phyloP scores from a whole-genome alignment of 768 basidiomycete genomes.

The Auricularia heimuer region DNA sequence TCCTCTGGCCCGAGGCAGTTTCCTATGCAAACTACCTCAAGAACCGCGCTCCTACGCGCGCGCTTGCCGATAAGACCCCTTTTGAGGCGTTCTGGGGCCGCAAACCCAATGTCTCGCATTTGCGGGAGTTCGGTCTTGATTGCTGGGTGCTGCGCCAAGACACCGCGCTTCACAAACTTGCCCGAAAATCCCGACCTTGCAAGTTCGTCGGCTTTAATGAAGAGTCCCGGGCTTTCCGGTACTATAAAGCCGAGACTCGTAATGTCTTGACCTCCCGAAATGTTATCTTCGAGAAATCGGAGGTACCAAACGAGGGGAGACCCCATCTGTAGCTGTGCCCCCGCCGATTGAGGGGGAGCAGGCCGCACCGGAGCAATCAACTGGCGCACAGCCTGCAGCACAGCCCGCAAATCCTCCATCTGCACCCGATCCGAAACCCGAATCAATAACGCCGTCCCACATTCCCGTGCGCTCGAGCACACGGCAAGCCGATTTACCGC shows the following conservation, averaged over 20 bases:
- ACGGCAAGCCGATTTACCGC: too few relatives aligned
- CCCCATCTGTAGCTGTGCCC: neutral
- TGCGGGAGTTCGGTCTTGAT: slow-evolving; percentile 14
- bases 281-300: slow-evolving; percentile 1
- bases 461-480: too few relatives aligned
- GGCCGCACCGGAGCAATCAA: neutral
- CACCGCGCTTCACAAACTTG: neutral
- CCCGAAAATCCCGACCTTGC: neutral
- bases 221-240: neutral
- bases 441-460: neutral
- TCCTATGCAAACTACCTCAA: slow-evolving; percentile 2
- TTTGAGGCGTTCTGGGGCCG: slow-evolving; percentile 15
- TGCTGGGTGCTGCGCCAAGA: slow-evolving; percentile 9
- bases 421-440: neutral
- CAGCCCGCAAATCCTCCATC: too few relatives aligned
- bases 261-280: neutral
- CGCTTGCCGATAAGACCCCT: slow-evolving; percentile 12
- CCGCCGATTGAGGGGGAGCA: neutral
- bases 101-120: slow-evolving; percentile 16
- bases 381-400: neutral
- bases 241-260: neutral
- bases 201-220: neutral
- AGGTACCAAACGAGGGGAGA: neutral
- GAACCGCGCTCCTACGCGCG: neutral
- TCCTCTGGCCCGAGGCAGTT: slow-evolving; percentile 1